Evolutionary conservation across 139 green algal genomes (phyloP), one percentile per base, ranked within the genome.

Genomic region (Pseudopediastrum boryanum): DNA sequence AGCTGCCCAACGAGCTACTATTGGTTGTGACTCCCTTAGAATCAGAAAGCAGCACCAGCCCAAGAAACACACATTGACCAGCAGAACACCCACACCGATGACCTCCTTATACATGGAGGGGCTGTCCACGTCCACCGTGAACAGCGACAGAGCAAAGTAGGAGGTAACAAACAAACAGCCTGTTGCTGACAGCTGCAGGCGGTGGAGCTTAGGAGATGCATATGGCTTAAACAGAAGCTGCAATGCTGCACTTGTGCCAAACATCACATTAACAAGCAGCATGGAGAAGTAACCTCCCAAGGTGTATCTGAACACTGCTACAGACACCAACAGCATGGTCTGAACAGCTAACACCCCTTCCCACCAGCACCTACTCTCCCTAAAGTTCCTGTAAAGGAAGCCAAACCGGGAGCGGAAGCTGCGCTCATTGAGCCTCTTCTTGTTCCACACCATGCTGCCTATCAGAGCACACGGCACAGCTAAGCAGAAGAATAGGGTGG

Each of bases 61-160:
- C 61, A 68, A 35, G 61, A 68, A 68, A 5, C 33, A 33, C 61
- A 68, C 7, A 21, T 68, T 68, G n/a, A 68, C n/a, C 6, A 68
- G 33, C 29, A 68, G 61, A 33, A 41, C 61, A 39, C n/a, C 31
- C 31, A 35, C 61, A 16, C 61, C 61, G 5, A 68, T 35, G 16
- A 68, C 61, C 31, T 68, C 61, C 31, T 68, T 68, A 21, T 68
- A 68, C 5, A 68, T 35, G 3, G 33, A 35, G 33, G 31, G 33
- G 2, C 42, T 35, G 10, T 68, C 61, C 16, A 35, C 61, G 35
- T 33, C n/a, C 61, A 68, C 13, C 4, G 61, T 35, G 7, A 68
- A 4, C 5, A 68, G 43, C 5, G 61, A 68, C 31, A 68, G 61
- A 23, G 27, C 61, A 19, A 35, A 12, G 31, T 68, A 41, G n/a